Conservation (phyloP, 345 rosid genomes). For the Rubroshorea leprosula region DNA sequence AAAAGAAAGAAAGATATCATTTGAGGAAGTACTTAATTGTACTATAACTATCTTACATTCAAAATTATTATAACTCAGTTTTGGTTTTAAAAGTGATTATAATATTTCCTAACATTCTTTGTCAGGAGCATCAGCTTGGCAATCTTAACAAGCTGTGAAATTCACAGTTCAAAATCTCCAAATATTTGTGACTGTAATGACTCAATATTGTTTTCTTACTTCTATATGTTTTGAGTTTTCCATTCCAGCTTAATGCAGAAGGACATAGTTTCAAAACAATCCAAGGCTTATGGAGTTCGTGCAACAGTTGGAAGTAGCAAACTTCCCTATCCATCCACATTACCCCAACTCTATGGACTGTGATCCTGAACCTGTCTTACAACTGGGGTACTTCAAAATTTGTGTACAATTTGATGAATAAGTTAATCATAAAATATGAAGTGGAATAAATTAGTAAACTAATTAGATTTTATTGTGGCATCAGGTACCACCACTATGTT, state of each 20-base stretch:
- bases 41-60: too few relatives aligned
- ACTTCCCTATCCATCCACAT: slow-evolving; percentile 43
- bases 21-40: too few relatives aligned
- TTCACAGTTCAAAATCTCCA: slow-evolving; percentile 41
- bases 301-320: slow-evolving; percentile 38
- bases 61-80: too few relatives aligned
- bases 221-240: slow-evolving; percentile 6
- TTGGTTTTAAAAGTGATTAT: too few relatives aligned
- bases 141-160: slow-evolving; percentile 79
- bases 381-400: slow-evolving; percentile 49
- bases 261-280: slow-evolving; percentile 45
- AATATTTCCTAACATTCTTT: slow-evolving; percentile 9
- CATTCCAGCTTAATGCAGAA: slow-evolving; percentile 72
- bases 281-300: slow-evolving; percentile 57
- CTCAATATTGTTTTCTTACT: background rate
- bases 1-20: too few relatives aligned
- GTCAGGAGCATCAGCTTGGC: slow-evolving; percentile 84
- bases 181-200: background rate
- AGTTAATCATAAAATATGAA: too few relatives aligned
- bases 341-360: slow-evolving; percentile 44
- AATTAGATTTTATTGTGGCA: background rate
- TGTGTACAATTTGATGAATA: too few relatives aligned
- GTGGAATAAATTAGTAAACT: too few relatives aligned
- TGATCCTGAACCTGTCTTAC: slow-evolving; percentile 58
- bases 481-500: slow-evolving; percentile 48